Evolutionary conservation across 306 rosid species (phyloP).

Genomic region (Aeschynomene evenia): DNA sequence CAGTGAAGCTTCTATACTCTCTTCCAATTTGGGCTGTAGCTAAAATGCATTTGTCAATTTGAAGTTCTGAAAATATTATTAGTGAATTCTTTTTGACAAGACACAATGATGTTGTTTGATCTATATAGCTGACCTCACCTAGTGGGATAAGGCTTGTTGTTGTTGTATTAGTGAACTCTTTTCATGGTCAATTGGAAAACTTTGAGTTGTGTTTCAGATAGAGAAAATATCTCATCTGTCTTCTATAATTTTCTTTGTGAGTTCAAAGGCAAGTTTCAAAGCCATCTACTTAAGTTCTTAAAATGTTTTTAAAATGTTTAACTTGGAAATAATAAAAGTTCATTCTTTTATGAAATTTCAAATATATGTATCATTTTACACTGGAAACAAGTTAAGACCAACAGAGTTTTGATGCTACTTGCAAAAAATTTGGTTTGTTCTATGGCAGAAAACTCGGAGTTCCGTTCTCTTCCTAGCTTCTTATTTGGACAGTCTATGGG

Average conservation of each 20-base stretch:
- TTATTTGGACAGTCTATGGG: conserved; percentile 93
- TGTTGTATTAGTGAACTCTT: neutral
- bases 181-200: neutral
- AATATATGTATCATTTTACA: conserved; percentile 10
- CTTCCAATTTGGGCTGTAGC: neutral
- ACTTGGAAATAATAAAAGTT: neutral
- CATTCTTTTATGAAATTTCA: conserved; percentile 12
- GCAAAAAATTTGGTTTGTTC: conserved; percentile 24
- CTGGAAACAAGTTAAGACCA: neutral
- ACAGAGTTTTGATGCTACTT: neutral
- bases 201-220: conserved; percentile 12
- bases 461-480: conserved; percentile 64
- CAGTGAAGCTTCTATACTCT: no score
- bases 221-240: conserved; percentile 3
- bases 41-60: neutral
- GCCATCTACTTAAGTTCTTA: neutral
- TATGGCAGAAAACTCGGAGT: conserved; percentile 63
- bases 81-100: no score
- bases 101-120: no score
- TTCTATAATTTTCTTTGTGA: neutral
- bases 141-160: no score
- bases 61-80: neutral
- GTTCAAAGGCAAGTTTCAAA: conserved; percentile 3
- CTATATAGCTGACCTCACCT: no score
- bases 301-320: neutral